Evolutionary conservation across 306 rosid genomes (phyloP), one percentile per base, ranked within the genome.

Genomic region (Aeschynomene evenia): DNA sequence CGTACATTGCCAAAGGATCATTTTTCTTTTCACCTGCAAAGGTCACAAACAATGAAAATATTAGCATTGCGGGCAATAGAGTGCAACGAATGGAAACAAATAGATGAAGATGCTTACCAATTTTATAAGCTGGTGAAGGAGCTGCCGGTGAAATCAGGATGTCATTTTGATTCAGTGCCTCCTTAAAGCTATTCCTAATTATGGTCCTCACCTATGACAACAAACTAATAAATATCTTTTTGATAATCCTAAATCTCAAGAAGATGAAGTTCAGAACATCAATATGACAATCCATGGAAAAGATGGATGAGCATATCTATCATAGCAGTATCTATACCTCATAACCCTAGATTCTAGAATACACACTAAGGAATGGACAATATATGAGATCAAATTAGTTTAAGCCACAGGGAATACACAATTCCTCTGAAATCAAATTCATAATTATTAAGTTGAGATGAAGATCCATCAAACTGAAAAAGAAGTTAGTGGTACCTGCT

Each of bases 91-190:
- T 23, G 56, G 54, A 29, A 42, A 74, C 21, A 72, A 82, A 54
- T 40, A 45, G 22, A 51, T 1, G 40, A 33, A 69, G 51, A 36
- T 63, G 71, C 85, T 63, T 72, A 88, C 99, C 99, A 68, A 90
- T 94, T 80, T 84, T 88, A 80, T 90, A 94, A 59, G 99, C 97
- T 69, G 91, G 89, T 28, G 99, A 85, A 34, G 99, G 97, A 67
- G 99, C 89, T 58, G 95, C 97, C 31, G 99, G 99, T 80, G 97
- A 94, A 77, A 94, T 87, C 76, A 94, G 72, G 73, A 94, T 85
- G 82, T 94, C 99, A 77, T 90, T 70, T 81, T 85, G 86, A 72
- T 73, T 88, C 31, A 94, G 82, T 61, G 96, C 97, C 54, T 83
- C 82, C 85, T 77, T 94, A 80, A 94, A 94, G 85, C 99, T 84